These are phyloP conservation scores for Tylopilus sp. DNA, from an alignment of 768 basidiomycete species.

Conservation along the genomic window DNA sequence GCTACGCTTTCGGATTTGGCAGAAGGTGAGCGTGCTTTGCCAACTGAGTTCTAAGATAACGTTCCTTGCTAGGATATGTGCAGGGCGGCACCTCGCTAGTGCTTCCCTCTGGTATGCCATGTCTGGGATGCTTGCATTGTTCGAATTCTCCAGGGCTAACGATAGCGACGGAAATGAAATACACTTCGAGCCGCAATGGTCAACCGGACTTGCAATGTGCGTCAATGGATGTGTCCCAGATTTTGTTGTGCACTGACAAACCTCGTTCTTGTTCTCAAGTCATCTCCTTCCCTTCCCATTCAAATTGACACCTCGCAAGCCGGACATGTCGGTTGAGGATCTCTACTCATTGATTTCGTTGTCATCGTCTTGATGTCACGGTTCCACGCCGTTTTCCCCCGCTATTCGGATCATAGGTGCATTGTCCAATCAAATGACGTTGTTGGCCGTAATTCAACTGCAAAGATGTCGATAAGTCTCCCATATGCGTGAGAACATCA, in stretches of 20 bases:
- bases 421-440: not conserved
- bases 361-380: constrained; percentile 1
- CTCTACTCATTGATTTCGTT: not conserved
- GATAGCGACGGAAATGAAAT: constrained; percentile 23
- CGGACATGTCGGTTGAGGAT: constrained; percentile 1
- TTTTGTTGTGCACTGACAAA: not conserved
- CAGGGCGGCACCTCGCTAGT: constrained; percentile 24
- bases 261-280: constrained; percentile 7
- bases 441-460: not conserved
- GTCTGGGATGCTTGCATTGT: constrained; percentile 25
- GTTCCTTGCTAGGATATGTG: constrained; percentile 16
- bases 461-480: not conserved
- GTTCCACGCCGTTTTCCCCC: not conserved
- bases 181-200: constrained; percentile 16
- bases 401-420: not conserved
- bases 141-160: constrained; percentile 24
- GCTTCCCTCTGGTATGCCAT: constrained; percentile 29
- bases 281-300: constrained; percentile 17
- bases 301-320: constrained; percentile 8
- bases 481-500: not conserved
- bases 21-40: constrained; percentile 15
- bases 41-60: not conserved
- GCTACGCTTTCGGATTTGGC: constrained; percentile 24
- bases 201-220: constrained; percentile 16
- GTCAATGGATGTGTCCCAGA: not conserved